These are phyloP conservation scores for Aspergillus wentii DNA, from an alignment of 495 filamentous ascomycete species.

Conservation along the genomic window DNA sequence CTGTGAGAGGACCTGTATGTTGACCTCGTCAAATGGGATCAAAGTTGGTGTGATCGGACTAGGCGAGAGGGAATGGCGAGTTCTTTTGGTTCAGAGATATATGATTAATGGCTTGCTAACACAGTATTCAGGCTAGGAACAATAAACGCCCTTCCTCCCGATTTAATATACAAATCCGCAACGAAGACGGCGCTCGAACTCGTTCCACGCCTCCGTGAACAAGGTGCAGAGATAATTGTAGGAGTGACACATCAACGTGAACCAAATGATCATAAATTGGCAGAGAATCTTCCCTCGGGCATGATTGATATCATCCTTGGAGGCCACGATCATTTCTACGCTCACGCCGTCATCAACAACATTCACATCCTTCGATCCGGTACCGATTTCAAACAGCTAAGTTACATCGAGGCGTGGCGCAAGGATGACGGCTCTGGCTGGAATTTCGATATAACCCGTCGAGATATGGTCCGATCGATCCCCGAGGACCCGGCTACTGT, in stretches of 20 bases:
- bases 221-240: conserved; percentile 77
- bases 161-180: conserved; percentile 75
- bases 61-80: conserved; percentile 66
- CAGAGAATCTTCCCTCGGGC: conserved; percentile 58
- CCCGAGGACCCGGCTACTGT: conserved; percentile 53
- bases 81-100: not conserved
- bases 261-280: conserved; percentile 80
- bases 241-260: conserved; percentile 82
- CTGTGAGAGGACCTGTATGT: conserved; percentile 62
- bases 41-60: conserved; percentile 84
- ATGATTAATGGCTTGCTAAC: not conserved
- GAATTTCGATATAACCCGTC: conserved; percentile 72
- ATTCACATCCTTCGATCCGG: conserved; percentile 79
- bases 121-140: conserved; percentile 85
- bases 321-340: conserved; percentile 88
- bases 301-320: conserved; percentile 80
- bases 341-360: conserved; percentile 67
- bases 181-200: conserved; percentile 64
- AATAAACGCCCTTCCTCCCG: conserved; percentile 76
- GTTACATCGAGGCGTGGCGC: conserved; percentile 73
- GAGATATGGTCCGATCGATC: conserved; percentile 65
- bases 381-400: conserved; percentile 85
- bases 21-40: conserved; percentile 75
- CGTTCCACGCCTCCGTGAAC: conserved; percentile 60
- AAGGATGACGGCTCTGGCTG: conserved; percentile 47